Conservation (phyloP, 2,329 filamentous ascomycete species). For the Trichoderma aggressivum region DNA sequence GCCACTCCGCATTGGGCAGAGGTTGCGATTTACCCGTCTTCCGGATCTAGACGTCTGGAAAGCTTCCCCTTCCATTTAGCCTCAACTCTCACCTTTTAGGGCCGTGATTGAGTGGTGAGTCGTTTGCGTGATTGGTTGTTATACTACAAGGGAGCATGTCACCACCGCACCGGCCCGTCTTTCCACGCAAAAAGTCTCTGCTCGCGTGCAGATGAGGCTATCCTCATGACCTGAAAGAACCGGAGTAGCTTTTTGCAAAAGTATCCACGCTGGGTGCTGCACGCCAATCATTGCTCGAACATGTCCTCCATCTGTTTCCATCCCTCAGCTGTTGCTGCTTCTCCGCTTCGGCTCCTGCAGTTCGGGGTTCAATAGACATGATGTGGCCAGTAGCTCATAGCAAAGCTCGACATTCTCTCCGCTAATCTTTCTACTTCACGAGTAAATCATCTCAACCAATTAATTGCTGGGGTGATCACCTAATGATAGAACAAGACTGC, state of each 20-base stretch:
- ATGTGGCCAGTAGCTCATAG: no score
- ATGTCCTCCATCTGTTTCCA: not conserved
- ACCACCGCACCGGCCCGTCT: not conserved
- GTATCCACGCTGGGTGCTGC: not conserved
- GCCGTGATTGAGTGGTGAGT: not conserved
- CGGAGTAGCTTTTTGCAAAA: not conserved
- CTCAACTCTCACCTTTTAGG: not conserved
- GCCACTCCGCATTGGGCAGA: not conserved
- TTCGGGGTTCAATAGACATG: not conserved
- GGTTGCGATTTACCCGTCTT: not conserved
- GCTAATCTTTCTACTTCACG: not conserved
- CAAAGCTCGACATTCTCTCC: not conserved
- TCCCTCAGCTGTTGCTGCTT: not conserved
- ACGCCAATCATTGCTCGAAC: not conserved
- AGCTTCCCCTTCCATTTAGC: not conserved
- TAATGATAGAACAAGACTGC: not conserved
- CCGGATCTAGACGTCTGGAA: not conserved
- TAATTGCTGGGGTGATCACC: not conserved
- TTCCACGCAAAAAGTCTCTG: not conserved
- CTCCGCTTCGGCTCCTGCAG: not conserved
- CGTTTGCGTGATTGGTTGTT: not conserved
- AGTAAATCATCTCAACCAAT: not conserved
- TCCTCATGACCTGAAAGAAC: not conserved
- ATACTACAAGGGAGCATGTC: not conserved
- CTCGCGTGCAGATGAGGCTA: not conserved